phyloP scores from a whole-genome alignment of 768 basidiomycete genomes.

The Boletellus ananas region DNA sequence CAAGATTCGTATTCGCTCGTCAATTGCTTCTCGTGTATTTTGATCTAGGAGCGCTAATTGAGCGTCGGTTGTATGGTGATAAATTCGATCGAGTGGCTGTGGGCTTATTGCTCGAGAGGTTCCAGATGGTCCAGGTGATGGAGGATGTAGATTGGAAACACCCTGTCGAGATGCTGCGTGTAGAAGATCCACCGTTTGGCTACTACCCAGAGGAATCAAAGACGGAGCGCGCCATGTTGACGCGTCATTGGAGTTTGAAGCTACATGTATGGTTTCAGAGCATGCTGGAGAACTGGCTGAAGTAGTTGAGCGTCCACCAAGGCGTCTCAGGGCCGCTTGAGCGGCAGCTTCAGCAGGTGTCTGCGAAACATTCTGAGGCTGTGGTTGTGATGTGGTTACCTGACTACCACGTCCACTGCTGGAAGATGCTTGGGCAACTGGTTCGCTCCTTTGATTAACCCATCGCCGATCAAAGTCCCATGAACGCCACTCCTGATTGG shows the following conservation, averaged over 20 bases:
- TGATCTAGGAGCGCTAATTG: slow-evolving; percentile 64
- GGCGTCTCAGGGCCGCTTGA: slow-evolving; percentile 60
- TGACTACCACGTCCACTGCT: not conserved
- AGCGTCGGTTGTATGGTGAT: slow-evolving; percentile 35
- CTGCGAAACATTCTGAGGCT: slow-evolving; percentile 9
- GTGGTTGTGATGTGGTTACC: slow-evolving; percentile 6
- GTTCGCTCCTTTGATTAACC: slow-evolving; percentile 16
- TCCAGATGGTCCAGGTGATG: not conserved
- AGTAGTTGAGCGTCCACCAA: slow-evolving; percentile 20
- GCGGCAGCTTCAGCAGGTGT: slow-evolving; percentile 57
- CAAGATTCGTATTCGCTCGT: slow-evolving; percentile 75
- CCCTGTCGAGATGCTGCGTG: slow-evolving; percentile 1
- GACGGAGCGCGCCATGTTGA: slow-evolving; percentile 23
- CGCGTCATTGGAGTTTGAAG: slow-evolving; percentile 8
- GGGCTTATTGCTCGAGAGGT: not conserved
- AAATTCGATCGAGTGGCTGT: slow-evolving; percentile 36
- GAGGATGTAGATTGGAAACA: slow-evolving; percentile 11
- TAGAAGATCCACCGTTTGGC: not conserved
- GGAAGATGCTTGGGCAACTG: slow-evolving; percentile 10
- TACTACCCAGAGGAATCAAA: slow-evolving; percentile 23
- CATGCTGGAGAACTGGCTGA: not conserved
- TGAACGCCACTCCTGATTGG: slow-evolving; percentile 60
- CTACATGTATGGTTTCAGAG: slow-evolving; percentile 3
- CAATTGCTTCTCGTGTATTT: slow-evolving; percentile 75
- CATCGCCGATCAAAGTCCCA: slow-evolving; percentile 47